These are phyloP conservation scores for Trichoderma sp. DNA, from an alignment of 2,329 filamentous ascomycete species.

Conservation along the genomic window DNA sequence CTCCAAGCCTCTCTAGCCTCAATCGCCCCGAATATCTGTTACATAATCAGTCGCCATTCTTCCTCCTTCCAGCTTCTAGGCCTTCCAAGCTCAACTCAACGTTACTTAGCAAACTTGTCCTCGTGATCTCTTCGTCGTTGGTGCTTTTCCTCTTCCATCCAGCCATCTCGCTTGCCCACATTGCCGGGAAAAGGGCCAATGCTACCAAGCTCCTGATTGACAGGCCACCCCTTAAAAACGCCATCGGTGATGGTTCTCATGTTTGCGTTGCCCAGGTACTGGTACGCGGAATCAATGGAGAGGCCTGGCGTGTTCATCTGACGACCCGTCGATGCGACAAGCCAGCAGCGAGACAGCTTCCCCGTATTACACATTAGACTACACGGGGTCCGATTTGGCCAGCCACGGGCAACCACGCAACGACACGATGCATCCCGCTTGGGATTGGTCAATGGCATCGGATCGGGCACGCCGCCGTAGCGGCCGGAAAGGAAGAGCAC, in stretches of 20 bases:
- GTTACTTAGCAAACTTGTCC: conserved; percentile 14
- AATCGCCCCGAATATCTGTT: not conserved
- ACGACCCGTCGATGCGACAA: conserved; percentile 8
- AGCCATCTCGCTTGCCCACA: conserved; percentile 16
- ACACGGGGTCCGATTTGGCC: not conserved
- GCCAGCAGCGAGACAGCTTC: conserved; percentile 9
- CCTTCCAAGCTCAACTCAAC: conserved; percentile 2
- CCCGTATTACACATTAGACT: not conserved
- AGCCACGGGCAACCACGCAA: not conserved
- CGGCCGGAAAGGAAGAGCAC: not conserved
- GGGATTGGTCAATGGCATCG: conserved; percentile 11
- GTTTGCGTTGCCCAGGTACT: not conserved
- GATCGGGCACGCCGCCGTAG: not conserved
- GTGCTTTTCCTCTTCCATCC: not conserved
- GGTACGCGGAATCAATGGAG: not conserved
- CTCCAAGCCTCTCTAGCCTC: conserved; percentile 10
- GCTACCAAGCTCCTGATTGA: conserved; percentile 12
- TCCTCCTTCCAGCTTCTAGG: conserved; percentile 6
- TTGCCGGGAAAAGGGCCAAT: not conserved
- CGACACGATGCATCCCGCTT: not conserved
- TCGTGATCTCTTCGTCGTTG: conserved; percentile 10
- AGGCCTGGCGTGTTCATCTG: conserved; percentile 12
- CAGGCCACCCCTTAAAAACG: conserved; percentile 8
- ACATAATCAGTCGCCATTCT: not conserved
- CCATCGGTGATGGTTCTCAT: not conserved